A percentile compares a stretch with the other conserved stretches of the same genome.
Evolutionary conservation across 2,329 filamentous ascomycete species (phyloP).

Genomic region (Fusarium clavum): DNA sequence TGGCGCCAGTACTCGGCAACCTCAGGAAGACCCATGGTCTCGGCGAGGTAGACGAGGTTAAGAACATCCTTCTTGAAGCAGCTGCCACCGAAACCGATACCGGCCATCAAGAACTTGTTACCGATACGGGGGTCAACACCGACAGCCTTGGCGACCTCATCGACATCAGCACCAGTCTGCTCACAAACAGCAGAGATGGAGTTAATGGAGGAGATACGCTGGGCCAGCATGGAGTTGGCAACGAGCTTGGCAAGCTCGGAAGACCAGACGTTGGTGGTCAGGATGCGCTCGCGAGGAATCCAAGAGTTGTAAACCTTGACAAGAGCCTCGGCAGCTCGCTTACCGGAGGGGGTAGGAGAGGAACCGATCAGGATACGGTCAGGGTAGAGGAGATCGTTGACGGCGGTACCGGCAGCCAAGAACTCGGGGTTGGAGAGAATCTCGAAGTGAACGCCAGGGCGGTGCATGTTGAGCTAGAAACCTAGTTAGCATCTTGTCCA

Average conservation of each 20-base stretch:
- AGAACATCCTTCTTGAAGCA: constrained; percentile 87
- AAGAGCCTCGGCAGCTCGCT: constrained; percentile 71
- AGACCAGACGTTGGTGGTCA: constrained; percentile 80
- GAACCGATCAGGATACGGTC: constrained; percentile 83
- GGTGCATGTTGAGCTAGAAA: constrained; percentile 65
- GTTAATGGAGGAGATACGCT: constrained; percentile 85
- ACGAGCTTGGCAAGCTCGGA: constrained; percentile 84
- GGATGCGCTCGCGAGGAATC: constrained; percentile 74
- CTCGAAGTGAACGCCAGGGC: constrained; percentile 75
- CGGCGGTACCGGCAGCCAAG: constrained; percentile 80
- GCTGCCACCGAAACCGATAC: constrained; percentile 81
- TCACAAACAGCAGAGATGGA: constrained; percentile 85
- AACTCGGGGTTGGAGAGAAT: constrained; percentile 87
- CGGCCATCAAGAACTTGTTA: constrained; percentile 77
- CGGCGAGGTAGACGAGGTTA: constrained; percentile 78
- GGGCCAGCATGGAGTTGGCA: constrained; percentile 83
- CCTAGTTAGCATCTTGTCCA: constrained; percentile 13
- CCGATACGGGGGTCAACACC: constrained; percentile 80
- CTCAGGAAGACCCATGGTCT: constrained; percentile 75
- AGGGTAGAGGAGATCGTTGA: constrained; percentile 76
- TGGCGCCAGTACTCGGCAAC: constrained; percentile 81
- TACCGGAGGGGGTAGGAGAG: constrained; percentile 68
- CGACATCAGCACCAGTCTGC: constrained; percentile 78
- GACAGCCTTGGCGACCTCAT: constrained; percentile 74
- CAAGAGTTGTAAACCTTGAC: constrained; percentile 76